Evolutionary conservation across 495 filamentous ascomycete genomes (phyloP).

Genomic region (Lophium mytilinum): DNA sequence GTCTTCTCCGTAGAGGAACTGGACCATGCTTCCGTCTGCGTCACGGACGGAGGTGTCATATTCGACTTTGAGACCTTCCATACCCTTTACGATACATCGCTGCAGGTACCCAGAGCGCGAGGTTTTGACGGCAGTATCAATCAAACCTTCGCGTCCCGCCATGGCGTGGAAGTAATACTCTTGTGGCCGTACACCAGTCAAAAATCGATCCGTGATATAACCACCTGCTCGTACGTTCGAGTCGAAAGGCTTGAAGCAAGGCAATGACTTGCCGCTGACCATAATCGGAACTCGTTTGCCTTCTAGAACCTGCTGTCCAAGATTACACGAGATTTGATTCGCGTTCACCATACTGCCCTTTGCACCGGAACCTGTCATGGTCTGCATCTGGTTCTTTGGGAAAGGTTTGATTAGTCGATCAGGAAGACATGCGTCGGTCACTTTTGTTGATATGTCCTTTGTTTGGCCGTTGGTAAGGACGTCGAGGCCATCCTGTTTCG

Average conservation of each 20-base stretch:
- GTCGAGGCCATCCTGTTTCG: slow-evolving; percentile 82
- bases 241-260: slow-evolving; percentile 89
- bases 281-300: slow-evolving; percentile 91
- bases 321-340: slow-evolving; percentile 92
- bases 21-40: slow-evolving; percentile 83
- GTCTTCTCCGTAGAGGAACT: slow-evolving; percentile 97
- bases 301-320: slow-evolving; percentile 95
- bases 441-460: slow-evolving; percentile 62
- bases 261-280: slow-evolving; percentile 94
- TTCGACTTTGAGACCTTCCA: slow-evolving; percentile 87
- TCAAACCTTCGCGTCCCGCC: slow-evolving; percentile 96
- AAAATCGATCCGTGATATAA: slow-evolving; percentile 91
- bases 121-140: slow-evolving; percentile 99
- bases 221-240: slow-evolving; percentile 85
- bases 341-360: slow-evolving; percentile 93
- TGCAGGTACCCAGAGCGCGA: slow-evolving; percentile 94
- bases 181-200: slow-evolving; percentile 94
- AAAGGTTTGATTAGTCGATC: slow-evolving; percentile 79
- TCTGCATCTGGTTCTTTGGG: slow-evolving; percentile 97
- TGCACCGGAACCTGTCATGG: slow-evolving; percentile 94
- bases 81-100: slow-evolving; percentile 96
- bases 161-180: slow-evolving; percentile 99
- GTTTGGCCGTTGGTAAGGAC: slow-evolving; percentile 69
- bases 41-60: slow-evolving; percentile 94
- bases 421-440: slow-evolving; percentile 74